Evolutionary conservation across 805 yeast genomes (phyloP), one percentile per base, ranked within the genome.

Genomic region (Ogataea polymorpha): DNA sequence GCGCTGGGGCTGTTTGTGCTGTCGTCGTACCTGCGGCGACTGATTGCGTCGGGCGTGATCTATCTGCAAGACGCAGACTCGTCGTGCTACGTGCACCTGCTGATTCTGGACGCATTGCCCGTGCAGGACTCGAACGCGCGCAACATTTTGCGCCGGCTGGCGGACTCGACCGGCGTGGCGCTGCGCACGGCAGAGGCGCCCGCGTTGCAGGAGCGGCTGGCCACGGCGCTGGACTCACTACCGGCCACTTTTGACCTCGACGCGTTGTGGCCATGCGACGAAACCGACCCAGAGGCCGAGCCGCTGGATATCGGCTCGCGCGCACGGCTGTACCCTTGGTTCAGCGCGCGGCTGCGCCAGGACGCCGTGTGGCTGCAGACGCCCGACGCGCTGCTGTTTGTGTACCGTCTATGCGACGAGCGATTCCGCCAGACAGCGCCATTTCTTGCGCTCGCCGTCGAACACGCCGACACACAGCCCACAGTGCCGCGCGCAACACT

Each of bases 1-100:
- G 49, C 63, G 7, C 50, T 70, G 39, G 73, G 72, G 33, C 59
- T 83, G 17, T 70, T 84, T 17, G 62, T 76, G 2, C 67, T 80
- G 12, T 78, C 84, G 1, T 73, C 84, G 1, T 91, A 91, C 54
- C 69, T 90, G 42, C 68, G 97, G 53, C 78, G 81, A 50, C 66
- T 90, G 26, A 89, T 91, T 32, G 87, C 96, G 8, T 80, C 93
- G 1, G 99, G 97, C 4, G 70, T 88, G 1, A 76, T 90, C 33
- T 87, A 85, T 60, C 61, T 79, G 10, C 64, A 70, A 3, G 71
- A 76, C 6, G 75, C 77, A 14, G 69, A 69, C 6, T 59, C 64
- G 20, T 82, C 81, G 37, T 70, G 69, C 54, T 62, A 54, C 44
- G 71, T 71, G 31, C 96, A 76, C 56, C 66, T 82, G 16, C 51